Evolutionary conservation across 106 monocot species (phyloP).

Genomic region (Dendrobium catenatum): DNA sequence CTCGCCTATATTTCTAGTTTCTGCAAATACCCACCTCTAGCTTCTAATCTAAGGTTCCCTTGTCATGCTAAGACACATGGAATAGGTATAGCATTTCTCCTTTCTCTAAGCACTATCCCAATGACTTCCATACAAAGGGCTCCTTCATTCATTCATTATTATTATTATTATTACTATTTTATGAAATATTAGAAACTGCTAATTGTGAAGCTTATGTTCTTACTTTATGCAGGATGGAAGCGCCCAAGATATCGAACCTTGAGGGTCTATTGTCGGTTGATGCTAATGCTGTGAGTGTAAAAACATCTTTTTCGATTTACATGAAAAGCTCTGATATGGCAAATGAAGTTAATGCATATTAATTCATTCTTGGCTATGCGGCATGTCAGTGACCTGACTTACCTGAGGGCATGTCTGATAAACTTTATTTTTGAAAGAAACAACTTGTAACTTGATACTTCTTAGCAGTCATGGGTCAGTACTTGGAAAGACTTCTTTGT

Average conservation of each 20-base stretch:
- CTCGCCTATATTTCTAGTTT: background rate
- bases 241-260: constrained; percentile 27
- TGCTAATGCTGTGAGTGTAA: constrained; percentile 37
- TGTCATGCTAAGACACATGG: background rate
- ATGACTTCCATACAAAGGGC: background rate
- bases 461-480: too few species aligned
- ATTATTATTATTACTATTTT: background rate
- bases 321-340: background rate
- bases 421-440: background rate
- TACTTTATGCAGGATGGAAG: constrained; percentile 33
- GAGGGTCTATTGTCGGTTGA: constrained; percentile 39
- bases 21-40: background rate
- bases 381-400: background rate
- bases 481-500: too few species aligned
- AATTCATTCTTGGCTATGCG: background rate
- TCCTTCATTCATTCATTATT: background rate
- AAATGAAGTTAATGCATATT: background rate
- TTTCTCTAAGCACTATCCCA: background rate
- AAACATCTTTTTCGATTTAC: background rate
- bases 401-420: background rate
- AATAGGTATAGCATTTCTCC: background rate
- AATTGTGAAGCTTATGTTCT: background rate
- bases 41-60: background rate
- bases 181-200: background rate
- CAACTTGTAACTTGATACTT: background rate